Evolutionary conservation across 1,139 yeast genomes (phyloP).

Genomic region (Scheffersomyces parashehatae): DNA sequence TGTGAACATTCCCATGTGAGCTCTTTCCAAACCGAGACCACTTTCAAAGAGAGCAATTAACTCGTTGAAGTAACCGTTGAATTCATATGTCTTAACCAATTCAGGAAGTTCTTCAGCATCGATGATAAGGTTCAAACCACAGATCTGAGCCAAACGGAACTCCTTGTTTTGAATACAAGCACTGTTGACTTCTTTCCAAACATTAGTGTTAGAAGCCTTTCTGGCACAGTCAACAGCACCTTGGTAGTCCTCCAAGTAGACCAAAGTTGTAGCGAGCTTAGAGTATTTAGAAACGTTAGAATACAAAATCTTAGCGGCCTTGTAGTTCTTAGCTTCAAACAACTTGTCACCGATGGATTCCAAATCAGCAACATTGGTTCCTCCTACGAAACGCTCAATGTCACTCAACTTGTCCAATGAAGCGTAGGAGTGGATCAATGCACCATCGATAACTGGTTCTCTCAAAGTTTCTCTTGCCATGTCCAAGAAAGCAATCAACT

Average conservation of each 20-base stretch:
- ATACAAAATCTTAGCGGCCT: constrained; percentile 89
- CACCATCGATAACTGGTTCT: constrained; percentile 92
- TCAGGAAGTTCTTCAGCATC: constrained; percentile 97
- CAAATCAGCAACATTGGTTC: constrained; percentile 90
- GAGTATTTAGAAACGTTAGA: constrained; percentile 90
- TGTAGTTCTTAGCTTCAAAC: constrained; percentile 78
- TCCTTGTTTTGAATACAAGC: constrained; percentile 96
- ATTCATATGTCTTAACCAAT: constrained; percentile 82
- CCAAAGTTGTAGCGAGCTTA: constrained; percentile 92
- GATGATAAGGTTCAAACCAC: constrained; percentile 95
- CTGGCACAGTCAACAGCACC: constrained; percentile 98
- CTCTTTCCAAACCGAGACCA: constrained; percentile 95
- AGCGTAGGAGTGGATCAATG: constrained; percentile 85
- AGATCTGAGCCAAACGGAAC: constrained; percentile 95
- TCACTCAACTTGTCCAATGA: constrained; percentile 73
- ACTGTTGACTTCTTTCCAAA: constrained; percentile 96
- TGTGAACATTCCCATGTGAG: constrained; percentile 99
- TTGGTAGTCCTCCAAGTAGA: constrained; percentile 88
- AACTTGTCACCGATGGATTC: constrained; percentile 91
- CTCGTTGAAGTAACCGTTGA: constrained; percentile 89
- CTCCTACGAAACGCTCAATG: constrained; percentile 79
- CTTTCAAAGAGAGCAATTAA: constrained; percentile 90
- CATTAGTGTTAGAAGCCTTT: constrained; percentile 90
- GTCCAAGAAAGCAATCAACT: constrained; percentile 77
- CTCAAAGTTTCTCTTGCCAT: constrained; percentile 95